Evolutionary conservation across 352 stramenopile genomes (phyloP).

Genomic region (Aphanomyces invadans): DNA sequence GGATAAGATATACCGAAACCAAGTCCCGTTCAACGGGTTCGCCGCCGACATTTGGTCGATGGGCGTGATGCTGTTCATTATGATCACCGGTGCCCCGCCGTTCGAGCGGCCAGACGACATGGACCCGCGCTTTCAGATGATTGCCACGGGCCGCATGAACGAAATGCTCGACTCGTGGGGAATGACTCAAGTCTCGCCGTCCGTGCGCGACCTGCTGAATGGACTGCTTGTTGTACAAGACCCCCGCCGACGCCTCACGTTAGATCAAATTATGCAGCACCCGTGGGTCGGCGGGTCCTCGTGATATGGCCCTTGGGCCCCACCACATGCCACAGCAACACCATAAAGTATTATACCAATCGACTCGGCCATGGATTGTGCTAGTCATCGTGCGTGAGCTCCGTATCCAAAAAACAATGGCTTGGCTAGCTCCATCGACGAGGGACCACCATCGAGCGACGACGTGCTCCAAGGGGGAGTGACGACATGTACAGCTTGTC

Average conservation of each 20-base stretch:
- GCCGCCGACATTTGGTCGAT: slow-evolving; percentile 92
- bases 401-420: too few relatives aligned
- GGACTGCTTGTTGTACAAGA: slow-evolving; percentile 82
- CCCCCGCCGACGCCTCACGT: slow-evolving; percentile 54
- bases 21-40: slow-evolving; percentile 87
- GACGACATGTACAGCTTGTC: too few relatives aligned
- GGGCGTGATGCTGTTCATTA: slow-evolving; percentile 93
- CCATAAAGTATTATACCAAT: neutral
- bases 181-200: slow-evolving; percentile 67
- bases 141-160: slow-evolving; percentile 60
- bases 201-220: slow-evolving; percentile 63
- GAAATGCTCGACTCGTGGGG: slow-evolving; percentile 85
- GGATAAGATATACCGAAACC: slow-evolving; percentile 87
- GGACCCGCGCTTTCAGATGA: slow-evolving; percentile 82
- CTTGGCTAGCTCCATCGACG: too few relatives aligned
- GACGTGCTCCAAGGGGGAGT: too few relatives aligned
- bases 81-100: slow-evolving; percentile 88
- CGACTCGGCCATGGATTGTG: too few relatives aligned
- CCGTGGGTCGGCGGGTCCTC: slow-evolving; percentile 44
- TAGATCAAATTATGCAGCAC: slow-evolving; percentile 78
- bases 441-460: too few relatives aligned
- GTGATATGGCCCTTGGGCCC: neutral
- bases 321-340: neutral
- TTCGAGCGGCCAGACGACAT: slow-evolving; percentile 84
- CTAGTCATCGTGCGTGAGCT: too few relatives aligned